Evolutionary conservation across 1,139 yeast genomes (phyloP).

Genomic region (Candida neerlandica): DNA sequence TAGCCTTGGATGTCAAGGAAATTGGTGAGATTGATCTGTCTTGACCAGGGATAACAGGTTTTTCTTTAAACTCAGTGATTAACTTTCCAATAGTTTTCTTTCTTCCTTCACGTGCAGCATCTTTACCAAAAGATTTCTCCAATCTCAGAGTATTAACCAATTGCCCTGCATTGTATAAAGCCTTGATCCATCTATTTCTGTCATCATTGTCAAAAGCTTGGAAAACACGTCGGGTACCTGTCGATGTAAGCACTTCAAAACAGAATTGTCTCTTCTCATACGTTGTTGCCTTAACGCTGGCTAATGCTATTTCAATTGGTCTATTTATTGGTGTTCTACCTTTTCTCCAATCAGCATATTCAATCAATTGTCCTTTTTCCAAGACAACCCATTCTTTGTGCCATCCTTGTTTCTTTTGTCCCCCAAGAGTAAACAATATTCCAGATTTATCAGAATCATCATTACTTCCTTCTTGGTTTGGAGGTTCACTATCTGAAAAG

Average conservation of each 20-base stretch:
- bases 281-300: conserved; percentile 59
- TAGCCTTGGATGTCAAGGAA: conserved; percentile 31
- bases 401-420: conserved; percentile 81
- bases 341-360: conserved; percentile 81
- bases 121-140: conserved; percentile 13
- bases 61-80: conserved; percentile 19
- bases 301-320: conserved; percentile 75
- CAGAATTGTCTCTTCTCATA: conserved; percentile 58
- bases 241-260: conserved; percentile 76
- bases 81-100: conserved; percentile 17
- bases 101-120: conserved; percentile 8
- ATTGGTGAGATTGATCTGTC: conserved; percentile 36
- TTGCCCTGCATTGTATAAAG: conserved; percentile 55
- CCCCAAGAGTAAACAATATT: conserved; percentile 67
- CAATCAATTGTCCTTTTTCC: conserved; percentile 65
- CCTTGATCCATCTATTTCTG: conserved; percentile 67
- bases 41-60: conserved; percentile 22
- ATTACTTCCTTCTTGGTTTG: conserved; percentile 15
- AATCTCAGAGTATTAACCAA: conserved; percentile 34
- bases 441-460: conserved; percentile 48
- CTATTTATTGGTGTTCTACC: conserved; percentile 64
- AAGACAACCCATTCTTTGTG: conserved; percentile 89
- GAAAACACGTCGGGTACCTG: conserved; percentile 68
- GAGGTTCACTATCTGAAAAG: conserved; percentile 22
- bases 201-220: conserved; percentile 78